Conservation (phyloP, 2,329 filamentous ascomycete genomes). For the Stagonosporopsis rhizophila region DNA sequence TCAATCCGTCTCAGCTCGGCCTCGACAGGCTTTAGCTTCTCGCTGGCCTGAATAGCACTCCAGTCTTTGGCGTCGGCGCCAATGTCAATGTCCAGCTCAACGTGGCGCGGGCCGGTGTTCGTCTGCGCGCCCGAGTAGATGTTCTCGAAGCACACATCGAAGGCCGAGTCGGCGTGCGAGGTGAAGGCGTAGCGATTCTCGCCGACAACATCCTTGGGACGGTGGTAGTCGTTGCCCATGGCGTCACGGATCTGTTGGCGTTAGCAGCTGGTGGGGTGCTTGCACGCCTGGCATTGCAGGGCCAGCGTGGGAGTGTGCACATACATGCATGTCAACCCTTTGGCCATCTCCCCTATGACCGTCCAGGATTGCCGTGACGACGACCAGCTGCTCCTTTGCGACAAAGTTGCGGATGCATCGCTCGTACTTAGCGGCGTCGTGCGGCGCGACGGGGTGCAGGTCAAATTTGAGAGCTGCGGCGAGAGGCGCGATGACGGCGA, state of each 20-base stretch:
- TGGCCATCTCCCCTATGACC: constrained; percentile 92
- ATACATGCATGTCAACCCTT: constrained; percentile 90
- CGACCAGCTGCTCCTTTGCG: constrained; percentile 86
- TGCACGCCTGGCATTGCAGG: not conserved
- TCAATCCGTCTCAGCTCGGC: constrained; percentile 92
- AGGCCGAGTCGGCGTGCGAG: constrained; percentile 86
- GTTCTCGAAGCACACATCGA: constrained; percentile 98
- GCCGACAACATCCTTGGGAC: constrained; percentile 87
- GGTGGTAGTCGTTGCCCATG: constrained; percentile 93
- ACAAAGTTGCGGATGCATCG: constrained; percentile 98
- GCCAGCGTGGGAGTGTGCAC: constrained; percentile 40
- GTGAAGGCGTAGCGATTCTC: constrained; percentile 95
- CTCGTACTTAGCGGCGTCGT: constrained; percentile 71
- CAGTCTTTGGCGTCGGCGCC: constrained; percentile 98
- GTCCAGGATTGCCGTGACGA: constrained; percentile 87
- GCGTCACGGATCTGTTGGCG: constrained; percentile 83
- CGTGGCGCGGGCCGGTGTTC: constrained; percentile 64
- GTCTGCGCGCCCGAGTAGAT: constrained; percentile 62
- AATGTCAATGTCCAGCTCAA: constrained; percentile 95
- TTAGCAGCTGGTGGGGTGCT: not conserved
- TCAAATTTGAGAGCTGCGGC: constrained; percentile 88
- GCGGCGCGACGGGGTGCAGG: constrained; percentile 71
- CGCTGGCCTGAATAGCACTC: constrained; percentile 92
- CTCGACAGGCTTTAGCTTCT: constrained; percentile 98
- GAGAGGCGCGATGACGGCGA: constrained; percentile 53